A percentile compares a stretch with the other conserved stretches of the same genome.
Conservation (phyloP, 192 early-diverging fungal genomes). For the Coemansia sp. region DNA sequence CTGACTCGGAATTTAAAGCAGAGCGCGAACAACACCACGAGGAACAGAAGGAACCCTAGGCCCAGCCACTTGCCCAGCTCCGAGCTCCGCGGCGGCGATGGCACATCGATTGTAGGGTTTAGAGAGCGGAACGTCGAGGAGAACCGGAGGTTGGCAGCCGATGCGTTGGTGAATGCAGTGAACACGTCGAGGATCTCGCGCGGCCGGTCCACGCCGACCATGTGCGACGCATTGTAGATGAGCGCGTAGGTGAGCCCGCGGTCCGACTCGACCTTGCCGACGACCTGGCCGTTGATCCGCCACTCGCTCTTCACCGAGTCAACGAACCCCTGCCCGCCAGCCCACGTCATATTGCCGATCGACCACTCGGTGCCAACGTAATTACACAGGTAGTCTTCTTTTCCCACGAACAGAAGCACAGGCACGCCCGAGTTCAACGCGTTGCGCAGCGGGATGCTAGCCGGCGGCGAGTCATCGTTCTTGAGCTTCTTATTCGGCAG, state of each 20-base stretch:
- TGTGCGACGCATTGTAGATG: constrained; percentile 65
- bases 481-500: constrained; percentile 32
- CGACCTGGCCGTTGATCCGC: constrained; percentile 46
- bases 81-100: not conserved
- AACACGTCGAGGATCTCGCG: constrained; percentile 62
- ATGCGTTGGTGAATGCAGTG: constrained; percentile 54
- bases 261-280: constrained; percentile 53
- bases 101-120: not conserved
- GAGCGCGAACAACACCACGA: constrained; percentile 8
- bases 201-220: constrained; percentile 69
- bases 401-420: constrained; percentile 64
- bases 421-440: constrained; percentile 44
- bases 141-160: constrained; percentile 33
- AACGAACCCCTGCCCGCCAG: constrained; percentile 55
- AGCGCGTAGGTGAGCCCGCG: constrained; percentile 65
- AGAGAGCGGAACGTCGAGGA: constrained; percentile 35
- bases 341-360: constrained; percentile 63
- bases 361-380: constrained; percentile 62
- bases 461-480: constrained; percentile 47
- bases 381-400: constrained; percentile 75
- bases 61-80: constrained; percentile 24
- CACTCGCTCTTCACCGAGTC: constrained; percentile 35
- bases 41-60: constrained; percentile 7
- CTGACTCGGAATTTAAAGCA: constrained; percentile 22
- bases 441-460: constrained; percentile 49